phyloP scores from a whole-genome alignment of 352 stramenopile genomes.

The Globisporangium echinulatum region DNA sequence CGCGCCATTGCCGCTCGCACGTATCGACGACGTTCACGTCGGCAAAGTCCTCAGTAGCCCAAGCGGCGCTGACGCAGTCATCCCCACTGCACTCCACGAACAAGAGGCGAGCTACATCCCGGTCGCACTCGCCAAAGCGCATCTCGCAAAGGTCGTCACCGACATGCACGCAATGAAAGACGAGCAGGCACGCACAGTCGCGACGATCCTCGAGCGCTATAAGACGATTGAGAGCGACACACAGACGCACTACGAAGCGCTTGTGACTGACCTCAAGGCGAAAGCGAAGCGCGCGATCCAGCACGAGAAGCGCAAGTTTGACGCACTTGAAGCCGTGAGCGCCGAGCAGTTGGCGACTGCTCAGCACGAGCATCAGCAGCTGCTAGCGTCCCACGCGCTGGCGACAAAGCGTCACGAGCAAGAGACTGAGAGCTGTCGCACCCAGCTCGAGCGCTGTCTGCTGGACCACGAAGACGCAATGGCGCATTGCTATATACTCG shows the following conservation, averaged over 20 bases:
- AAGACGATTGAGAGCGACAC: conserved; percentile 53
- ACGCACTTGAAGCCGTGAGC: not conserved
- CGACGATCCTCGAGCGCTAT: conserved; percentile 45
- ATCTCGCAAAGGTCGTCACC: conserved; percentile 59
- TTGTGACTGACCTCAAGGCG: conserved; percentile 28
- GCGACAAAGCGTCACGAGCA: conserved; percentile 18
- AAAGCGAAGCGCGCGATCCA: conserved; percentile 23
- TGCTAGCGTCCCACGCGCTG: conserved; percentile 17
- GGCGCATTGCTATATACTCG: conserved; percentile 12
- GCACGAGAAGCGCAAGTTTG: conserved; percentile 13
- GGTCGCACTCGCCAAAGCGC: conserved; percentile 46
- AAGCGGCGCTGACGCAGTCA: conserved; percentile 5
- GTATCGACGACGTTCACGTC: conserved; percentile 40
- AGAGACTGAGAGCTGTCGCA: conserved; percentile 17
- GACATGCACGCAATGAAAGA: conserved; percentile 79
- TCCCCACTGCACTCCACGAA: conserved; percentile 8
- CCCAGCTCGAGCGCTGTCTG: conserved; percentile 34
- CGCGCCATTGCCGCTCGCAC: conserved; percentile 21
- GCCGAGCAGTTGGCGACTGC: conserved; percentile 2
- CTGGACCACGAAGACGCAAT: conserved; percentile 48
- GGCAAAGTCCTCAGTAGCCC: conserved; percentile 29
- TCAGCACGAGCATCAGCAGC: conserved; percentile 2
- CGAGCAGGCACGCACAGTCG: conserved; percentile 44
- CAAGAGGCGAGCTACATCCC: conserved; percentile 67
- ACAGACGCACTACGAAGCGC: conserved; percentile 43